Base-by-base conservation (phyloP, 371 early-diverging fungal species). In the Saksenaea oblongispora region DNA sequence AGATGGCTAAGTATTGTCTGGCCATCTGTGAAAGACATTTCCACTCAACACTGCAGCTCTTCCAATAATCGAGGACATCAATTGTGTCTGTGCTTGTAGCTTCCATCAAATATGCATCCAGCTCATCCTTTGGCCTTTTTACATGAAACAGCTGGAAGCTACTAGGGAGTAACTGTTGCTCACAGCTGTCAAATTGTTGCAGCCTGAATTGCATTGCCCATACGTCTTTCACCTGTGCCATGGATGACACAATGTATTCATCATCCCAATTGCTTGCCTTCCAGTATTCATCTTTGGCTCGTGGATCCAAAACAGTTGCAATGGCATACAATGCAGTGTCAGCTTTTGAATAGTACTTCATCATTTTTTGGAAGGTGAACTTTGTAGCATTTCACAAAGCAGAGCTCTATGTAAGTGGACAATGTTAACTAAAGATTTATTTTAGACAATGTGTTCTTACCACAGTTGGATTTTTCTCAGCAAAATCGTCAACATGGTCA, bases 291-390 rank as follows among this genome's bases (percentile, higher is more conserved):
- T 4, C 2, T 7, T 31, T 31, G 7, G 31, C 31, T 7, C 31
- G 31, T 4, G 31, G 31, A 7, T 31, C 31, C 31, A 31, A 4
- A 7, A 7, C 31, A 31, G 31, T 31, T 31, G 31, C 69, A 35
- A 69, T 65, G 17, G 65, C 57, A 55, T 67, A 63, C 3, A 63
- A 15, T 22, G 57, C 31, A 31, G 31, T 31, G 13, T 56, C 53
- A 34, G 56, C 58, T 13, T 51, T 26, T 1, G 17, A 15, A 28
- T 65, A 63, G 18, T 64, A 64, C 22, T 18, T 9, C 14, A 22
- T 24, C 26, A 66, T 55, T 44, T 66, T 65, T 7, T 34, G 34
- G n/a, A n/a, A n/a, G n/a, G n/a, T n/a, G n/a, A n/a, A n/a, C n/a
- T n/a, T 39, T 58, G 60, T 34, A 61, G 67, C 8, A 22, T 13